A percentile compares a stretch with the other conserved stretches of the same genome.
Evolutionary conservation across 176 grass and related monocot species (phyloP).

Genomic region (Oryza meyeriana): DNA sequence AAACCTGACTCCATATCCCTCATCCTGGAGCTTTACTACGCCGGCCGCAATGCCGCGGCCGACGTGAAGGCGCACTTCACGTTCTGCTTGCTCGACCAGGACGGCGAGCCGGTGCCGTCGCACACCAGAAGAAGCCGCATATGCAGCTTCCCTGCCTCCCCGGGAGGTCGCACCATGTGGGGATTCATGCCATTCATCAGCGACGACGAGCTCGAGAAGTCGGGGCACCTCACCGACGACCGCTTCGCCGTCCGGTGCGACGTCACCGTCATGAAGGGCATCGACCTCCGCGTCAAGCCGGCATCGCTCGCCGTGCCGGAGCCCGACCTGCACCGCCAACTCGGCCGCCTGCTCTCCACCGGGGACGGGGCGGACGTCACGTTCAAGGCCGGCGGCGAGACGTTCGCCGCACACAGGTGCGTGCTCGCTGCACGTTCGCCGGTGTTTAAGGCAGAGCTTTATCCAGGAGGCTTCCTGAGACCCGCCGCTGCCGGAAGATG

Average conservation of each 20-base stretch:
- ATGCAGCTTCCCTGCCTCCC: not conserved
- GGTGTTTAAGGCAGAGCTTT: conserved; percentile 33
- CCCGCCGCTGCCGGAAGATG: not conserved
- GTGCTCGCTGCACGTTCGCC: conserved; percentile 36
- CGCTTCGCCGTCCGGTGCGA: conserved; percentile 10
- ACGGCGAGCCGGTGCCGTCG: not conserved
- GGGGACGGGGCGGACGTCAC: conserved; percentile 17
- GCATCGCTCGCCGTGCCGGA: not conserved
- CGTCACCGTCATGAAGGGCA: not conserved
- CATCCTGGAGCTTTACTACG: not conserved
- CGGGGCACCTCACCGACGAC: not conserved
- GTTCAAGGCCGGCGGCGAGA: no score
- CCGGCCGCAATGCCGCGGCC: no score
- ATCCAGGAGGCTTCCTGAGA: not conserved
- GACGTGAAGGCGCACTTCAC: no score
- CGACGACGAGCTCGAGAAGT: not conserved
- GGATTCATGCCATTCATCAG: not conserved
- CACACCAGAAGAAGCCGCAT: not conserved
- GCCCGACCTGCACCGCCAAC: not conserved
- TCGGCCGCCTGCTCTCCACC: not conserved
- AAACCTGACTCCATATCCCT: not conserved
- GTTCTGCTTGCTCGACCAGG: no score
- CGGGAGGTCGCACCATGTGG: not conserved
- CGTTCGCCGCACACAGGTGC: conserved; percentile 30
- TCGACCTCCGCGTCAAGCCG: not conserved